Evolutionary conservation across 768 basidiomycete species (phyloP).

Genomic region (Suillus ampliporus): DNA sequence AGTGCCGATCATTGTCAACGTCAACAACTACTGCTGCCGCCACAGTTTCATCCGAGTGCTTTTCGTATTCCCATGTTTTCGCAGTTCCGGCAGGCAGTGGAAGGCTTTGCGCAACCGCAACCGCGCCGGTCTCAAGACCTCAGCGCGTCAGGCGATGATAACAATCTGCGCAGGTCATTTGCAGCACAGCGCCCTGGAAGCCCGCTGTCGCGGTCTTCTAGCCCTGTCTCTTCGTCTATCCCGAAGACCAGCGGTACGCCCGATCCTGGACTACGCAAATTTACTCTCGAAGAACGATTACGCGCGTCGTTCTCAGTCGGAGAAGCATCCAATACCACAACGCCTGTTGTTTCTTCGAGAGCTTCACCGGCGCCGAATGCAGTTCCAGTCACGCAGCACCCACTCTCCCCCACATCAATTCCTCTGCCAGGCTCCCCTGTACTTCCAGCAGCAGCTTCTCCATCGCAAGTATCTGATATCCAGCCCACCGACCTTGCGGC

Average conservation of each 20-base stretch:
- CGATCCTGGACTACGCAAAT: conserved; percentile 47
- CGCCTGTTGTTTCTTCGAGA: conserved; percentile 47
- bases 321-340: conserved; percentile 54
- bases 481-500: background rate
- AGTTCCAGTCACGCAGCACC: conserved; percentile 33
- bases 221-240: conserved; percentile 28
- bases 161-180: conserved; percentile 68
- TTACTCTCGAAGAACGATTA: conserved; percentile 78
- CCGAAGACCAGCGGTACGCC: conserved; percentile 14
- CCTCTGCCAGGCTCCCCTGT: conserved; percentile 51
- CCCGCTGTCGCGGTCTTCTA: conserved; percentile 28
- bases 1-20: background rate
- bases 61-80: conserved; percentile 65
- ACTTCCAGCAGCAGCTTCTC: conserved; percentile 8
- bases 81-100: conserved; percentile 75
- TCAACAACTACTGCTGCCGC: background rate
- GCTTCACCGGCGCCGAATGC: conserved; percentile 46
- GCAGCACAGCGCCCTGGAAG: conserved; percentile 50
- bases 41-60: conserved; percentile 4
- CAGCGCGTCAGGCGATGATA: conserved; percentile 26
- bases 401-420: conserved; percentile 48
- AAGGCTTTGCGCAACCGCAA: conserved; percentile 60
- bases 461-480: background rate
- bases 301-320: conserved; percentile 64
- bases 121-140: conserved; percentile 46